These are phyloP conservation scores for Ustulina deusta DNA, from an alignment of 2,329 filamentous ascomycete species.

Conservation along the genomic window DNA sequence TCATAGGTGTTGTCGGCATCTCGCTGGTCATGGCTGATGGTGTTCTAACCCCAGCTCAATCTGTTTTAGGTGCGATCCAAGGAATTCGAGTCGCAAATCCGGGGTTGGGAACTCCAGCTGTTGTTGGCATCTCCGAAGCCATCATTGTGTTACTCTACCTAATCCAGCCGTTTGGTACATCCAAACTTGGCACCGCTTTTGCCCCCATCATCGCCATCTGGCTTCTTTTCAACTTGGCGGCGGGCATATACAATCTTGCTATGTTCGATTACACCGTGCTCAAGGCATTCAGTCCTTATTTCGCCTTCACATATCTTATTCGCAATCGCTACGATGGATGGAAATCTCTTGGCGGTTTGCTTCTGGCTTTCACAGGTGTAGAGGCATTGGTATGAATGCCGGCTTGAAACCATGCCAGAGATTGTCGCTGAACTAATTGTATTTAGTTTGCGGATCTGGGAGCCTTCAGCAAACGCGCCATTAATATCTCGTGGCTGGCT, in stretches of 20 bases:
- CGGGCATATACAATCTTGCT: conserved; percentile 23
- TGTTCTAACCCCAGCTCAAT: conserved; percentile 23
- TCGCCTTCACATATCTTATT: conserved; percentile 15
- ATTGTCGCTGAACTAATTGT: background rate
- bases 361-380: conserved; percentile 20
- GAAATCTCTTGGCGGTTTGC: conserved; percentile 18
- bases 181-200: conserved; percentile 12
- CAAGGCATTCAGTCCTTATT: conserved; percentile 23
- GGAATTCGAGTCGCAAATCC: conserved; percentile 21
- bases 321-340: conserved; percentile 20
- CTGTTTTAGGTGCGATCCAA: conserved; percentile 19
- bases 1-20: conserved; percentile 20
- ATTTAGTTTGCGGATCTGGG: conserved; percentile 22
- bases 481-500: conserved; percentile 16
- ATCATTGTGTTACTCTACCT: conserved; percentile 12
- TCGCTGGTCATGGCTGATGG: conserved; percentile 23
- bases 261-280: conserved; percentile 19
- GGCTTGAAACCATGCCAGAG: background rate
- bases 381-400: conserved; percentile 13
- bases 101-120: conserved; percentile 10
- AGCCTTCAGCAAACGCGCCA: conserved; percentile 19
- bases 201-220: conserved; percentile 16
- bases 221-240: conserved; percentile 22
- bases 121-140: conserved; percentile 16
- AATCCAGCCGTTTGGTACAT: conserved; percentile 21